Conservation (phyloP, 192 early-diverging fungal genomes). For the Phlyctochytrium arcticum region DNA sequence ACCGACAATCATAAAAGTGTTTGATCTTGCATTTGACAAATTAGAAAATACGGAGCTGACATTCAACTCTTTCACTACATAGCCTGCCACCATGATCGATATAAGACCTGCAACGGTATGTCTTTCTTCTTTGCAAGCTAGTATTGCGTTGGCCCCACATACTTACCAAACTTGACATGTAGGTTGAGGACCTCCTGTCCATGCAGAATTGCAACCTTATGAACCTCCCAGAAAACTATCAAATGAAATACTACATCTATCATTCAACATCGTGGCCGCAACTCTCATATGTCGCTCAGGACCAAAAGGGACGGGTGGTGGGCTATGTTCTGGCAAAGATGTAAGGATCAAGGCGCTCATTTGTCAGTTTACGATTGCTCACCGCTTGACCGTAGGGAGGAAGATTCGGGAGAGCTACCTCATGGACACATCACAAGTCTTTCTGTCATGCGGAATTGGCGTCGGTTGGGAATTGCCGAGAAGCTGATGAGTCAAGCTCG, state of each 20-base stretch:
- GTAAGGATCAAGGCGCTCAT: too few species aligned
- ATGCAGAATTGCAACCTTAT: constrained; percentile 98
- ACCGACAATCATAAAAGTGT: too few species aligned
- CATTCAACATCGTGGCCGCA: constrained; percentile 58
- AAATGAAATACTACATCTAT: constrained; percentile 94
- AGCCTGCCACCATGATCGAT: neutral
- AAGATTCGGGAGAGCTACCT: constrained; percentile 56
- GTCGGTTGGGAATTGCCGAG: constrained; percentile 93
- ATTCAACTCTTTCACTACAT: too few species aligned
- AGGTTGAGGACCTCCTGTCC: constrained; percentile 80
- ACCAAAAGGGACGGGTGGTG: constrained; percentile 85
- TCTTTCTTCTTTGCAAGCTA: neutral
- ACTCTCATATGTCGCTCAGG: constrained; percentile 92
- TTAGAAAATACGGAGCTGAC: too few species aligned
- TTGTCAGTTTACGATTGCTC: too few species aligned
- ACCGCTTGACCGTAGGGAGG: constrained; percentile 65
- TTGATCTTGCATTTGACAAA: too few species aligned
- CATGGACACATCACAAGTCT: constrained; percentile 98
- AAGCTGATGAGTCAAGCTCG: constrained; percentile 93
- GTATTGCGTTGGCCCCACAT: neutral
- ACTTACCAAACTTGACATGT: neutral
- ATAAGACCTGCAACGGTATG: constrained; percentile 5
- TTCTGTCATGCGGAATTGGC: constrained; percentile 93
- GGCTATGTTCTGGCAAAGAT: constrained; percentile 98
- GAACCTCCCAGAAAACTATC: constrained; percentile 99